Conservation (phyloP, 2,329 filamentous ascomycete species). For the Fusarium sororula region DNA sequence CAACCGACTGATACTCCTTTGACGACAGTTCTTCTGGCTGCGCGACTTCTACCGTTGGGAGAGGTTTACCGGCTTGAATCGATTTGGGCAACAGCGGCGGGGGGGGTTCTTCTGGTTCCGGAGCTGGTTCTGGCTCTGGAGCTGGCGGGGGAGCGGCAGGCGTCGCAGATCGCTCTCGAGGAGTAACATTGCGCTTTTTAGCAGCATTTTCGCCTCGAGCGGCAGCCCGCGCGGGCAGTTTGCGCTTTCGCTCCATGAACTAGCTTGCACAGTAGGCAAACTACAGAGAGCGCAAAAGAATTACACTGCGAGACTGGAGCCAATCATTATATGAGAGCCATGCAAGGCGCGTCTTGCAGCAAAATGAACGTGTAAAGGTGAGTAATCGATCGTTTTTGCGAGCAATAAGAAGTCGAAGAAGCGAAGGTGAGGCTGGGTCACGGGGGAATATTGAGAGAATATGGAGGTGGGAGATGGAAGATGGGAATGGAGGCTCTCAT, state of each 20-base stretch:
- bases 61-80: slow-evolving; percentile 70
- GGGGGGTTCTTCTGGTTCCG: slow-evolving; percentile 44
- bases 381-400: background rate
- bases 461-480: slow-evolving; percentile 28
- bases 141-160: slow-evolving; percentile 52
- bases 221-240: slow-evolving; percentile 69
- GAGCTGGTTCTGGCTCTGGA: slow-evolving; percentile 35
- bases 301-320: slow-evolving; percentile 35
- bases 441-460: slow-evolving; percentile 5
- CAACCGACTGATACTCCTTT: slow-evolving; percentile 77
- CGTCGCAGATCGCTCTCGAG: slow-evolving; percentile 62
- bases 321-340: slow-evolving; percentile 47
- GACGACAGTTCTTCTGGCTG: slow-evolving; percentile 70
- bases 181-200: slow-evolving; percentile 68
- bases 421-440: slow-evolving; percentile 17
- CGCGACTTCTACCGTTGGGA: slow-evolving; percentile 74
- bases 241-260: slow-evolving; percentile 72
- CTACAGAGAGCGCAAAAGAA: slow-evolving; percentile 17
- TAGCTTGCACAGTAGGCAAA: slow-evolving; percentile 17
- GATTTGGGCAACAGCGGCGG: slow-evolving; percentile 66
- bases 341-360: slow-evolving; percentile 40
- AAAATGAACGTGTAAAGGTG: slow-evolving; percentile 21
- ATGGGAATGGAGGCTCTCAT: slow-evolving; percentile 28
- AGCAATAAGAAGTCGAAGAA: background rate
- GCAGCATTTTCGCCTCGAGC: slow-evolving; percentile 67